These are phyloP conservation scores for Vitis amurensis DNA, from an alignment of 164 flowering plant genomes.

Conservation along the genomic window DNA sequence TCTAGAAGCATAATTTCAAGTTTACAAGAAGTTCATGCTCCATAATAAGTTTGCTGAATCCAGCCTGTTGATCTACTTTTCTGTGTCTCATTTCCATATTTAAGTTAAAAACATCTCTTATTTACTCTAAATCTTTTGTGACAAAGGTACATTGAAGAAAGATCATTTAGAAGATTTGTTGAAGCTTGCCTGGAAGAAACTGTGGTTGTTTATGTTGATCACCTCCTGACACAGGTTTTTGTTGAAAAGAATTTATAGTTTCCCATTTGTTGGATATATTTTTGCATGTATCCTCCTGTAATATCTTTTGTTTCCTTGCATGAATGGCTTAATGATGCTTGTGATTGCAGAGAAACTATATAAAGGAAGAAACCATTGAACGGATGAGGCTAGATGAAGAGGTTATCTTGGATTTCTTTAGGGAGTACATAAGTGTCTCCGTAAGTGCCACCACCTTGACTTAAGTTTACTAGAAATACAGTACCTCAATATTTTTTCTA, in stretches of 20 bases:
- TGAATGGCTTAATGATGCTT: slow-evolving; percentile 13
- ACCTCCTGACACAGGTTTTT: slow-evolving; percentile 82
- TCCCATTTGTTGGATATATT: neutral
- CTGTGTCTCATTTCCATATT: too few relatives aligned
- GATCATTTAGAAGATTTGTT: slow-evolving; percentile 92
- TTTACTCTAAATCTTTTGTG: neutral
- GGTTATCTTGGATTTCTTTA: slow-evolving; percentile 85
- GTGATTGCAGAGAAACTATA: slow-evolving; percentile 62
- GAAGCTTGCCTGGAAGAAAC: slow-evolving; percentile 97
- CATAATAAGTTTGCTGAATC: too few relatives aligned
- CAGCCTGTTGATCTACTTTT: too few relatives aligned
- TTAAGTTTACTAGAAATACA: neutral
- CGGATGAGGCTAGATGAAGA: slow-evolving; percentile 96
- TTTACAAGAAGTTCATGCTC: too few relatives aligned
- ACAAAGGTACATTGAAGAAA: slow-evolving; percentile 87
- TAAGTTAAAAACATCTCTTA: too few relatives aligned
- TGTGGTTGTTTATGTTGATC: slow-evolving; percentile 90
- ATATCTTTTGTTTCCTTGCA: neutral
- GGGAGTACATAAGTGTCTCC: slow-evolving; percentile 81
- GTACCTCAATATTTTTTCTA: neutral
- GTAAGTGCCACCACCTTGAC: slow-evolving; percentile 46
- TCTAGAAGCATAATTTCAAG: too few relatives aligned
- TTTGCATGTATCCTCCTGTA: neutral
- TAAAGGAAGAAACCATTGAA: slow-evolving; percentile 97
- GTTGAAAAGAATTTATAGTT: neutral